Percentiles rank a stretch among this genome's conserved stretches.
These are phyloP conservation scores for Cynara cardunculus DNA, from an alignment of 129 eudicot genomes.

Conservation along the genomic window DNA sequence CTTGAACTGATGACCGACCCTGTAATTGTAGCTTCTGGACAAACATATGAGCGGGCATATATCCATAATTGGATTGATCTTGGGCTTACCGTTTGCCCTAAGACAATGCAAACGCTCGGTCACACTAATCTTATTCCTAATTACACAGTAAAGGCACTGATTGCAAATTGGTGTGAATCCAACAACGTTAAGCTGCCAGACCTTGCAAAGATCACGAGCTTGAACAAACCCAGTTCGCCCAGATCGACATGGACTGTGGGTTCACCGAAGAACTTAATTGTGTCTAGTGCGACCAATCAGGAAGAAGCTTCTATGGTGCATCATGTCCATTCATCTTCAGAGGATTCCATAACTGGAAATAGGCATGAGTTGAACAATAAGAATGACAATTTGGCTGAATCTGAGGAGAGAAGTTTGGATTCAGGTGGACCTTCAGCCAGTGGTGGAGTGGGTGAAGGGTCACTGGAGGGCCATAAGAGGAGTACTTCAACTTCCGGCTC, in stretches of 20 bases:
- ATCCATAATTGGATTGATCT: conserved; percentile 90
- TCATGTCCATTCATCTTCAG: conserved; percentile 63
- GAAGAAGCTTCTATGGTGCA: conserved; percentile 44
- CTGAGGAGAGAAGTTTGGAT: conserved; percentile 44
- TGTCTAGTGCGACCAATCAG: conserved; percentile 36
- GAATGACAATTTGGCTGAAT: conserved; percentile 26
- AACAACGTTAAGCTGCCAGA: conserved; percentile 82
- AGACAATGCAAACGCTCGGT: conserved; percentile 78
- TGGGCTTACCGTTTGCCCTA: conserved; percentile 92
- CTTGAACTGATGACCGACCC: conserved; percentile 98
- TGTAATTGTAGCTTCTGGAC: conserved; percentile 96
- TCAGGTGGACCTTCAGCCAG: conserved; percentile 36
- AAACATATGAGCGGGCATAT: conserved; percentile 87
- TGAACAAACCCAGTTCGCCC: conserved; percentile 47
- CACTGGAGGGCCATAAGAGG: conserved; percentile 44
- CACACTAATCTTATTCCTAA: conserved; percentile 92
- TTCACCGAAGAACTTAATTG: conserved; percentile 32
- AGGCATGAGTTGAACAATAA: conserved; percentile 36
- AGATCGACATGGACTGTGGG: conserved; percentile 31
- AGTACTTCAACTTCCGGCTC: conserved; percentile 45
- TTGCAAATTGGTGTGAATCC: conserved; percentile 89
- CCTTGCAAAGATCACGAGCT: conserved; percentile 45
- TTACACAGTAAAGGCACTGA: conserved; percentile 93
- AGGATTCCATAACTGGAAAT: conserved; percentile 53
- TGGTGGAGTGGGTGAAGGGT: conserved; percentile 32